A percentile compares a stretch with the other conserved stretches of the same genome.
These are phyloP conservation scores for Umbelopsis sp. DNA, from an alignment of 192 early-diverging fungal species.

Conservation along the genomic window DNA sequence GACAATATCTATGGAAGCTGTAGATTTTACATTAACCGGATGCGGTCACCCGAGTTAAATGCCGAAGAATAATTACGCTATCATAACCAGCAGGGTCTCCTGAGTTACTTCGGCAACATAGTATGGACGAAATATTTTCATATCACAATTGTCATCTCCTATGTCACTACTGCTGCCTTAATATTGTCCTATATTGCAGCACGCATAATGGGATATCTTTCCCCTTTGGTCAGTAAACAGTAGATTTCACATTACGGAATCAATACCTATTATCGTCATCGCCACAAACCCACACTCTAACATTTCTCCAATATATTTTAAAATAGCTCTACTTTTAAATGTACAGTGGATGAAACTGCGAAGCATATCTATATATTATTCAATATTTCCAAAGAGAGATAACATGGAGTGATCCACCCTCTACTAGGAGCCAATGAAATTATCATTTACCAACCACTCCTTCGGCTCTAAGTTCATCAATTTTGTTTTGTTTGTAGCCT, in stretches of 20 bases:
- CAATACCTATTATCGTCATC: neutral
- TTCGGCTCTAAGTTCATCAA: slow-evolving; percentile 44
- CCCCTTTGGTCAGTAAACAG: no score
- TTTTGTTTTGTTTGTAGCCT: slow-evolving; percentile 61
- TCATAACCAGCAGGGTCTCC: neutral
- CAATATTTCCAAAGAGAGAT: slow-evolving; percentile 15
- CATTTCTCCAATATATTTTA: neutral
- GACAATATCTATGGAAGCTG: neutral
- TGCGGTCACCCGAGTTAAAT: no score
- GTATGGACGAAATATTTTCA: neutral
- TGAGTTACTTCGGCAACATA: neutral
- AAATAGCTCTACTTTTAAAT: neutral
- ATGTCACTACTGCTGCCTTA: neutral
- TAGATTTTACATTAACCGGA: neutral
- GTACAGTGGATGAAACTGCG: neutral
- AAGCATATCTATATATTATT: slow-evolving; percentile 1
- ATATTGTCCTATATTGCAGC: no score
- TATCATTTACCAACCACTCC: slow-evolving; percentile 39
- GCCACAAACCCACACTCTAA: neutral
- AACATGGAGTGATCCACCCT: slow-evolving; percentile 1
- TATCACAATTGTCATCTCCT: neutral
- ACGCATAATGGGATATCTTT: no score
- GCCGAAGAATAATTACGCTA: no score
- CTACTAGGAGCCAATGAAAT: slow-evolving; percentile 7
- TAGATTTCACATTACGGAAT: no score